These are phyloP conservation scores for Cadophora malorum DNA, from an alignment of 2,329 filamentous ascomycete species.

Conservation along the genomic window DNA sequence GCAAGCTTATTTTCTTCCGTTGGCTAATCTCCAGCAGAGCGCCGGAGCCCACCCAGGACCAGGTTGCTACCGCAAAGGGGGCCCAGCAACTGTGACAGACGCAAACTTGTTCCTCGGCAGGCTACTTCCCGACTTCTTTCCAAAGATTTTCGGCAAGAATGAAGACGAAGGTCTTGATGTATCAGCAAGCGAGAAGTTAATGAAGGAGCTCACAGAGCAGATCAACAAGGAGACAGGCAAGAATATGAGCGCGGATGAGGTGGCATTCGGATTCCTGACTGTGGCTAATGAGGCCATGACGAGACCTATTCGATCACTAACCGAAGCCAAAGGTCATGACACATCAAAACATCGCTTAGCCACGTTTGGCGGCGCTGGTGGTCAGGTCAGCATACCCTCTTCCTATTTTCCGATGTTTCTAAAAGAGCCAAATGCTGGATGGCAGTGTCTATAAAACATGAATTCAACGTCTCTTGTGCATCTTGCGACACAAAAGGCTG, in stretches of 20 bases:
- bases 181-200: slow-evolving; percentile 75
- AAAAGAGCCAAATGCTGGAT: background rate
- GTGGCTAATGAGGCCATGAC: slow-evolving; percentile 94
- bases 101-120: slow-evolving; percentile 87
- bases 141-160: slow-evolving; percentile 91
- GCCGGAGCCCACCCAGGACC: slow-evolving; percentile 89
- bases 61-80: slow-evolving; percentile 88
- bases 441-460: background rate
- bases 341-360: slow-evolving; percentile 89
- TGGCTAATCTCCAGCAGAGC: slow-evolving; percentile 43
- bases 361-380: slow-evolving; percentile 90
- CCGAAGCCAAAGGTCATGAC: slow-evolving; percentile 90
- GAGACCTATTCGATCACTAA: slow-evolving; percentile 85
- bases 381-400: slow-evolving; percentile 58
- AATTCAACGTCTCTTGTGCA: background rate
- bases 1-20: no score
- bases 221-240: slow-evolving; percentile 79
- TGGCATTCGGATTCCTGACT: slow-evolving; percentile 87
- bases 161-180: slow-evolving; percentile 82
- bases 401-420: background rate
- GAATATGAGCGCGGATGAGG: slow-evolving; percentile 79
- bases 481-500: background rate
- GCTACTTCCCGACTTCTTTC: slow-evolving; percentile 88
- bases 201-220: slow-evolving; percentile 76
- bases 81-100: slow-evolving; percentile 90